Evolutionary conservation across 2,329 filamentous ascomycete species (phyloP).

Genomic region (Scedosporium apiospermum): DNA sequence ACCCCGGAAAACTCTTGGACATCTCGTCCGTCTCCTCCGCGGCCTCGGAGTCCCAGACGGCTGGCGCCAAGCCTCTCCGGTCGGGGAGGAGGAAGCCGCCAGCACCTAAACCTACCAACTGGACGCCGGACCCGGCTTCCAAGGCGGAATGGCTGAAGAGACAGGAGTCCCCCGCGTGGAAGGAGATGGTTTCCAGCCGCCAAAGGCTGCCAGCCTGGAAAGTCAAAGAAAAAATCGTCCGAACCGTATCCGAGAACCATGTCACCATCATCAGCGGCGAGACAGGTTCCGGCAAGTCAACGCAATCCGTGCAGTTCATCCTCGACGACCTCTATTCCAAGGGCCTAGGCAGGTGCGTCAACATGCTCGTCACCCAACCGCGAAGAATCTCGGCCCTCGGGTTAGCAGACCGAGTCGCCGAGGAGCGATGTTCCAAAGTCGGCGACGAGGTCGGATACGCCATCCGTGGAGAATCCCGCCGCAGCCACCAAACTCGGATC

Average conservation of each 20-base stretch:
- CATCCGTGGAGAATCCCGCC: slow-evolving; percentile 82
- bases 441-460: slow-evolving; percentile 86
- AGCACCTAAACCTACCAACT: slow-evolving; percentile 51
- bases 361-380: slow-evolving; percentile 93
- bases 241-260: slow-evolving; percentile 65
- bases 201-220: slow-evolving; percentile 80
- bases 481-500: slow-evolving; percentile 67
- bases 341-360: slow-evolving; percentile 65
- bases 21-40: slow-evolving; percentile 71
- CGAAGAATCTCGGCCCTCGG: slow-evolving; percentile 89
- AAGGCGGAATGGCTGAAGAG: slow-evolving; percentile 60
- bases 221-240: slow-evolving; percentile 65
- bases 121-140: slow-evolving; percentile 50
- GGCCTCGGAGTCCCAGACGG: slow-evolving; percentile 41
- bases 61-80: slow-evolving; percentile 16
- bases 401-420: slow-evolving; percentile 86
- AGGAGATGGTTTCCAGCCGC: slow-evolving; percentile 65
- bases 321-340: slow-evolving; percentile 79
- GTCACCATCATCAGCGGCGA: slow-evolving; percentile 59
- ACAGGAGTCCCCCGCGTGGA: slow-evolving; percentile 55
- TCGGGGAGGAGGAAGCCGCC: slow-evolving; percentile 22
- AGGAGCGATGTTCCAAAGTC: slow-evolving; percentile 73
- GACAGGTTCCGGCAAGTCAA: slow-evolving; percentile 27
- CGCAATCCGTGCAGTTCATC: slow-evolving; percentile 88
- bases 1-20: slow-evolving; percentile 74